Evolutionary conservation across 257 asterid species (phyloP), one percentile per base, ranked within the genome.

Genomic region (Solanum piurae): DNA sequence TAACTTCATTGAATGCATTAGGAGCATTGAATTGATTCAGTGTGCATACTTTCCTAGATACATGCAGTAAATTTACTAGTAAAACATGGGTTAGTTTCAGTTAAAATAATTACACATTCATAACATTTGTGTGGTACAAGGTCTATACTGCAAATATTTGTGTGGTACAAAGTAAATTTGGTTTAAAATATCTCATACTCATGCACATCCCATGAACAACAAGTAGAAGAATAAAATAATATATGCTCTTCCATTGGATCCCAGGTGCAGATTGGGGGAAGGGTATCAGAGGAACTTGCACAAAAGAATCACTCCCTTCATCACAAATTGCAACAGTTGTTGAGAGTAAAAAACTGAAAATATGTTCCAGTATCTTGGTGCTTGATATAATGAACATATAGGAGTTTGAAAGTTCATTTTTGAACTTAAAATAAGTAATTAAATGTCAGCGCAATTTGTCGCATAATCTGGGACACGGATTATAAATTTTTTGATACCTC

Each of bases 401-500:
- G 83, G 42, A 74, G 83, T 75, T 74, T 37, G 77, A 37, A 16
- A 37, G 29, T 34, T 37, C 46, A 34, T 9, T 34, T 9, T 73
- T 37, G 8, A 73, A 73, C 80, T 34, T 44, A 73, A 36, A 73
- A 73, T 75, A 75, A 31, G 55, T 11, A 27, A 37, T 37, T 38
- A 36, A 75, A 38, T 38, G 9, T 75, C 44, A 12, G 25, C 23
- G 16, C 9, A 16, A 75, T 37, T 23, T 75, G 83, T 75, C 29
- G 2, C 83, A 37, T 37, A 23, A 75, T 75, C 49, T 75, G 29
- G 21, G 55, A 36, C 33, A 36, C 52, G 11, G 83, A 74, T 73
- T 23, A 34, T 20, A 34, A 37, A 73, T 27, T 9, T 29, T 23
- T 38, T 25, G 42, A 49, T 92, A 97, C 98, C 98, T 92, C 94